Percentiles rank a stretch among this genome's conserved stretches.
Conservation (phyloP, 2,329 filamentous ascomycete species). For the Ilyonectria destructans region DNA sequence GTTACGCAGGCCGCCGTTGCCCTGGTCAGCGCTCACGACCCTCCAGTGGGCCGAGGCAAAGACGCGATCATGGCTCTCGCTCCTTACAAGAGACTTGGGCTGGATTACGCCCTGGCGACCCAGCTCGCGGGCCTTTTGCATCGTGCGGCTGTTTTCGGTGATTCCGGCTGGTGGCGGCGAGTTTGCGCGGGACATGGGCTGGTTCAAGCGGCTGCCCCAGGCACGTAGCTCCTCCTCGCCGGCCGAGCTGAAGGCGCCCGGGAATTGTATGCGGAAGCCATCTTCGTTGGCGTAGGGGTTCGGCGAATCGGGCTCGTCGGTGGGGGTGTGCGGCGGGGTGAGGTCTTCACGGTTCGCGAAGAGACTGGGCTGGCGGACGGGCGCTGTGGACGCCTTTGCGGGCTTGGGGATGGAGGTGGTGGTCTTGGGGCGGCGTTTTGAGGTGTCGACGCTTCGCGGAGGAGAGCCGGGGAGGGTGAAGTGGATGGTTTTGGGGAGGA, state of each 20-base stretch:
- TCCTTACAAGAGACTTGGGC: slow-evolving; percentile 67
- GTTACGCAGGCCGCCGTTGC: slow-evolving; percentile 93
- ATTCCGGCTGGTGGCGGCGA: slow-evolving; percentile 84
- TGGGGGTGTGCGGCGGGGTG: slow-evolving; percentile 71
- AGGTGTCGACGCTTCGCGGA: slow-evolving; percentile 55
- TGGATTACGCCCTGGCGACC: slow-evolving; percentile 73
- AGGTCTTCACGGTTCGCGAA: slow-evolving; percentile 66
- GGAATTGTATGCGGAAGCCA: slow-evolving; percentile 71
- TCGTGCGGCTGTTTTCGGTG: slow-evolving; percentile 75
- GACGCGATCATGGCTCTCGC: slow-evolving; percentile 77
- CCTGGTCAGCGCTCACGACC: slow-evolving; percentile 88
- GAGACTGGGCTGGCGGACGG: slow-evolving; percentile 66
- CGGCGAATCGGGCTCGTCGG: slow-evolving; percentile 60
- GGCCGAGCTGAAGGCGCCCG: slow-evolving; percentile 71
- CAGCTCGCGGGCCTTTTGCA: slow-evolving; percentile 72
- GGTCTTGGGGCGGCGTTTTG: slow-evolving; percentile 50
- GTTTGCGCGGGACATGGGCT: slow-evolving; percentile 83
- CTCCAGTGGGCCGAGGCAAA: slow-evolving; percentile 88
- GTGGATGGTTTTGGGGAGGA: slow-evolving; percentile 92
- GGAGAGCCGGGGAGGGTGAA: slow-evolving; percentile 79
- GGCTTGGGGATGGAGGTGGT: slow-evolving; percentile 38
- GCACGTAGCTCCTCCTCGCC: slow-evolving; percentile 83
- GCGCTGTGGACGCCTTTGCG: slow-evolving; percentile 27
- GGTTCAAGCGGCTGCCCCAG: slow-evolving; percentile 84
- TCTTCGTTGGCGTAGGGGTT: slow-evolving; percentile 73